Conservation (phyloP, 2,329 filamentous ascomycete genomes). For the Proliferodiscus dingleyae region DNA sequence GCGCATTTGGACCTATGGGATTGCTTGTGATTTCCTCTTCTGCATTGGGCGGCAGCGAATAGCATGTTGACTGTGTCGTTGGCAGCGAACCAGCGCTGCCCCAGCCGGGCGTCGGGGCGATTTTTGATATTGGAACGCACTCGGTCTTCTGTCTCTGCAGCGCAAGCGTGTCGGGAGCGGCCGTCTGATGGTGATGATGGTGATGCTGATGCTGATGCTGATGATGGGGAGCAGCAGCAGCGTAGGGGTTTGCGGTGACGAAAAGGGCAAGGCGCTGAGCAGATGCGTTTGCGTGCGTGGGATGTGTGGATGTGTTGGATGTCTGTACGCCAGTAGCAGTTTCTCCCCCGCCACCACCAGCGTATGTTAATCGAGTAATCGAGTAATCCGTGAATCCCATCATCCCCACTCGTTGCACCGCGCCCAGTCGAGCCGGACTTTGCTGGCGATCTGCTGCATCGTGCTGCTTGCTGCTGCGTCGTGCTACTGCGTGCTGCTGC, state of each 20-base stretch:
- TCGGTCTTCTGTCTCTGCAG: too few species aligned
- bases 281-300: too few species aligned
- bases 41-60: slow-evolving; percentile 3
- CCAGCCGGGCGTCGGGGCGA: slow-evolving; percentile 3
- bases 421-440: too few species aligned
- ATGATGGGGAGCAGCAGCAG: too few species aligned
- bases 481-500: too few species aligned
- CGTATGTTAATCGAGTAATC: too few species aligned
- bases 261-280: slow-evolving; percentile 6
- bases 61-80: background rate
- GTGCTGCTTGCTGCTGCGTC: too few species aligned
- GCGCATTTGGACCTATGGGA: background rate
- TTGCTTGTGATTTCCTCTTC: background rate
- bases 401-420: too few species aligned
- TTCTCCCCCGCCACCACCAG: slow-evolving; percentile 1
- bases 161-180: background rate
- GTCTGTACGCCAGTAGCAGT: slow-evolving; percentile 12
- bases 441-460: too few species aligned
- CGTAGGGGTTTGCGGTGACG: slow-evolving; percentile 6
- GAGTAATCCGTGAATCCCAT: too few species aligned
- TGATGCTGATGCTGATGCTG: too few species aligned
- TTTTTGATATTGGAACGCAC: slow-evolving; percentile 3
- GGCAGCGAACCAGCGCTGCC: background rate
- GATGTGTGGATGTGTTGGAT: slow-evolving; percentile 3
- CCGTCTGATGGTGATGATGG: background rate